Base-by-base conservation (phyloP, 2,329 filamentous ascomycete species). In the Alternaria conjuncta region DNA sequence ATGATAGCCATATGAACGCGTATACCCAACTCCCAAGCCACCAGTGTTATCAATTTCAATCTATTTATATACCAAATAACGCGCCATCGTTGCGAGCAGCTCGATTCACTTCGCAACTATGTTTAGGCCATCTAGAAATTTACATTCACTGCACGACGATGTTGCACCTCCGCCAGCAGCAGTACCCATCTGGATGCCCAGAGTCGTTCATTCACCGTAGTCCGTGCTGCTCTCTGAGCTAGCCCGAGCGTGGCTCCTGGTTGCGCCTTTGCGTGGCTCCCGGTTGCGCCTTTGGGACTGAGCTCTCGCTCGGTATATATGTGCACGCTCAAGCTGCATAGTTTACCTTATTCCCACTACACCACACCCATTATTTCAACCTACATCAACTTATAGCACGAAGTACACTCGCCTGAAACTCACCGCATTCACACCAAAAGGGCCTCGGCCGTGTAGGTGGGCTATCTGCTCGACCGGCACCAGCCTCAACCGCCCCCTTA, bases 351-450 rank as follows among this genome's bases (percentile, higher is more conserved):
- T 2, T 4, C 1, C 30, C 15, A n/a, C 1, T 5, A 36, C 15
- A n/a, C 4, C 32, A 36, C 15, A 36, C 32, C 32, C 0, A 5
- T 5, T 0, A n/a, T 0, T 36, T 36, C 32, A n/a, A 36, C 32
- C 32, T 15, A n/a, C 2, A 36, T 36, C 8, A 4, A 10, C 4
- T 5, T 4, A 10, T 2, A n/a, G 15, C 32, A 36, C 8, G 1
- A 36, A 9, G 0, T n/a, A n/a, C 1, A 36, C 32, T 36, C 15
- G 32, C 32, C 32, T 36, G 15, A 1, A 10, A 36, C 32, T n/a
- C 2, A n/a, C 15, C 0, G 1, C 4, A 1, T 1, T n/a, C 1
- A 36, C 7, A n/a, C 15, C 8, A n/a, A 36, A 1, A 9, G 0
- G 32, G 32, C 32, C 32, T 36, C 1, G n/a, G 32, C 32, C 32